Evolutionary conservation across 2,329 filamentous ascomycete species (phyloP).

Genomic region (Byssoonygena ceratinophila): DNA sequence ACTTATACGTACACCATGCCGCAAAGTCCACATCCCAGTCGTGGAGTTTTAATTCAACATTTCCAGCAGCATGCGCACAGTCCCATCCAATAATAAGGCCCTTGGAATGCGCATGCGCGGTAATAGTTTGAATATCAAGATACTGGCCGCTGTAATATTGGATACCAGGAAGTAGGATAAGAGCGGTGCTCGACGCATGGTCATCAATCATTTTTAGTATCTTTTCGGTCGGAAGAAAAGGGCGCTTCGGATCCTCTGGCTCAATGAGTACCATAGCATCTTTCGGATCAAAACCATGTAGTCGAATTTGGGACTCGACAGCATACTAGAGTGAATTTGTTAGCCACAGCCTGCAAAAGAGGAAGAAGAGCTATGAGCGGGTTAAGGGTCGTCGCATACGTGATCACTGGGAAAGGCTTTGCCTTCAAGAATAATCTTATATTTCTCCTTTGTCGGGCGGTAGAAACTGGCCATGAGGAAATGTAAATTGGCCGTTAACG

Average conservation of each 20-base stretch:
- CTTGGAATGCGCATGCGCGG: conserved; percentile 58
- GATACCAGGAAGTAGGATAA: conserved; percentile 73
- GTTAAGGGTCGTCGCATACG: conserved; percentile 36
- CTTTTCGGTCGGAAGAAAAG: conserved; percentile 58
- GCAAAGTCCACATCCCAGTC: conserved; percentile 90
- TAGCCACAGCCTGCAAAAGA: not conserved
- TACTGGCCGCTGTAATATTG: conserved; percentile 89
- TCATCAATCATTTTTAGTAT: conserved; percentile 64
- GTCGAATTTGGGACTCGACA: conserved; percentile 66
- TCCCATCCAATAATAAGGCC: conserved; percentile 77
- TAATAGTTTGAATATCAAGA: conserved; percentile 73
- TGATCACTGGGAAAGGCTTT: conserved; percentile 85
- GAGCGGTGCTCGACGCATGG: conserved; percentile 60
- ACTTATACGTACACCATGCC: conserved; percentile 91
- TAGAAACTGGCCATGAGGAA: conserved; percentile 79
- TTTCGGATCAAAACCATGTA: conserved; percentile 56
- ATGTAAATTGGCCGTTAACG: conserved; percentile 70
- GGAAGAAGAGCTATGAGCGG: not conserved
- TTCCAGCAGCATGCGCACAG: conserved; percentile 75
- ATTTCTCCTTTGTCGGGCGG: conserved; percentile 51
- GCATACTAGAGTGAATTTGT: conserved; percentile 50
- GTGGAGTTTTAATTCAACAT: conserved; percentile 67
- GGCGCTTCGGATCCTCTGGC: conserved; percentile 43
- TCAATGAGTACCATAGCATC: conserved; percentile 65
- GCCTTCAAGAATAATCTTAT: conserved; percentile 80